Evolutionary conservation across 768 basidiomycete species (phyloP).

Genomic region (Hygrocybe coccinea): DNA sequence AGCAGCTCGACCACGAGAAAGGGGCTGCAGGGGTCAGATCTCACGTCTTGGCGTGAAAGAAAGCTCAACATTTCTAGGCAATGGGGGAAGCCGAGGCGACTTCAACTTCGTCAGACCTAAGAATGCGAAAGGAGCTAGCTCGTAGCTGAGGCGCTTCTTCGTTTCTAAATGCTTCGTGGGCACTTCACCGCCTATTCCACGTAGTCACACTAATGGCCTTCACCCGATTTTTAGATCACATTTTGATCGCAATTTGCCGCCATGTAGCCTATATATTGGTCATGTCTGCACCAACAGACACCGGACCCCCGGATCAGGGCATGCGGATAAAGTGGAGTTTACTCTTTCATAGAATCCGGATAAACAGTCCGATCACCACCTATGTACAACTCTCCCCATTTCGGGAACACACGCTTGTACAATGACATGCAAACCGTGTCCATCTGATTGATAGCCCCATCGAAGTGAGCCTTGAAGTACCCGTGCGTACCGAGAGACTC

Average conservation of each 20-base stretch:
- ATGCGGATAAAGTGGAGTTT: neutral
- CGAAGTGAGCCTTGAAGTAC: conserved; percentile 95
- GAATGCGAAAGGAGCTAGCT: too few relatives aligned
- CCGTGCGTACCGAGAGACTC: conserved; percentile 96
- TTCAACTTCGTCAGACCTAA: too few relatives aligned
- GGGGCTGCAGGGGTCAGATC: neutral
- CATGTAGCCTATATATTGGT: neutral
- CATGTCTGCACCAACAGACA: too few relatives aligned
- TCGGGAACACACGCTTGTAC: conserved; percentile 93
- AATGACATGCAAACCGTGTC: conserved; percentile 94
- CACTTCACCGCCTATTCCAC: too few relatives aligned
- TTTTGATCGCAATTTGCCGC: neutral
- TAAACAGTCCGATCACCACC: conserved; percentile 17
- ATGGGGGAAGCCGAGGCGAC: neutral
- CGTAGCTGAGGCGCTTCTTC: neutral
- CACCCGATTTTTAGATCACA: too few relatives aligned
- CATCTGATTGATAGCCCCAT: conserved; percentile 92
- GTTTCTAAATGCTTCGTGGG: too few relatives aligned
- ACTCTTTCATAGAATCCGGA: conserved; percentile 41
- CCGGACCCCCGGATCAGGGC: too few relatives aligned
- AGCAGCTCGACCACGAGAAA: neutral
- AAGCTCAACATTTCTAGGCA: neutral
- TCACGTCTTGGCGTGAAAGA: neutral
- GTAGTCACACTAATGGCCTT: too few relatives aligned
- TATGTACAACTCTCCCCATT: conserved; percentile 70